These are phyloP conservation scores for Calonectria fujianensis DNA, from an alignment of 2,329 filamentous ascomycete genomes.

Conservation along the genomic window DNA sequence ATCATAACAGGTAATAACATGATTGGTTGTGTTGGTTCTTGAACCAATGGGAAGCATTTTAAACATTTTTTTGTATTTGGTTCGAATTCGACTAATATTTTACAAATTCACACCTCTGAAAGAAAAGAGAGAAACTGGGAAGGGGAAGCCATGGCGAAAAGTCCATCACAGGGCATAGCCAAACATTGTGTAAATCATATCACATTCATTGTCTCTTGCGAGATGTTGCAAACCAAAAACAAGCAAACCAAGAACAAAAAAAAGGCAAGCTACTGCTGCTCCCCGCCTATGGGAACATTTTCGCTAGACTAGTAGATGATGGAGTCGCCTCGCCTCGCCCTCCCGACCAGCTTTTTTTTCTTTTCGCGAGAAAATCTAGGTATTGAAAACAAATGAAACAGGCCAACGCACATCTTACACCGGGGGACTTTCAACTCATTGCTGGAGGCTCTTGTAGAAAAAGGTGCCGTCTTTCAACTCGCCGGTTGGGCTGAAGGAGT, in stretches of 20 bases:
- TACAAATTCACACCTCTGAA: background rate
- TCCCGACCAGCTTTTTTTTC: slow-evolving; percentile 36
- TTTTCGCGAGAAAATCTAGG: slow-evolving; percentile 44
- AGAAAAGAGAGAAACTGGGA: background rate
- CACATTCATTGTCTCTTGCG: slow-evolving; percentile 39
- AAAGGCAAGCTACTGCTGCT: slow-evolving; percentile 48
- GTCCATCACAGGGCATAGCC: background rate
- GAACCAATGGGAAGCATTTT: slow-evolving; percentile 27
- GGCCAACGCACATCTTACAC: background rate
- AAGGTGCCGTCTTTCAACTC: slow-evolving; percentile 71
- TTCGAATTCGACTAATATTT: slow-evolving; percentile 18
- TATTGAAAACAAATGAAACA: slow-evolving; percentile 33
- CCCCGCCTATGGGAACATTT: slow-evolving; percentile 44
- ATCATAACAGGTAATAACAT: slow-evolving; percentile 32
- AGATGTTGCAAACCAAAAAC: slow-evolving; percentile 31
- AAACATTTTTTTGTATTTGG: background rate
- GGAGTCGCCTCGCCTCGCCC: slow-evolving; percentile 53
- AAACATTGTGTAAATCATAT: slow-evolving; percentile 3
- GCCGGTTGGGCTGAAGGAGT: slow-evolving; percentile 69
- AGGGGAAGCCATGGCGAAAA: too few relatives aligned
- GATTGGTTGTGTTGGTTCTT: slow-evolving; percentile 23
- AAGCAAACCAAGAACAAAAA: slow-evolving; percentile 28
- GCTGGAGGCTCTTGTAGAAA: slow-evolving; percentile 74
- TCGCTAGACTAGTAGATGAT: slow-evolving; percentile 50
- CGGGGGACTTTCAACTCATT: slow-evolving; percentile 28